These are phyloP conservation scores for Nicotiana attenuata DNA, from an alignment of 257 asterid species.

Conservation along the genomic window DNA sequence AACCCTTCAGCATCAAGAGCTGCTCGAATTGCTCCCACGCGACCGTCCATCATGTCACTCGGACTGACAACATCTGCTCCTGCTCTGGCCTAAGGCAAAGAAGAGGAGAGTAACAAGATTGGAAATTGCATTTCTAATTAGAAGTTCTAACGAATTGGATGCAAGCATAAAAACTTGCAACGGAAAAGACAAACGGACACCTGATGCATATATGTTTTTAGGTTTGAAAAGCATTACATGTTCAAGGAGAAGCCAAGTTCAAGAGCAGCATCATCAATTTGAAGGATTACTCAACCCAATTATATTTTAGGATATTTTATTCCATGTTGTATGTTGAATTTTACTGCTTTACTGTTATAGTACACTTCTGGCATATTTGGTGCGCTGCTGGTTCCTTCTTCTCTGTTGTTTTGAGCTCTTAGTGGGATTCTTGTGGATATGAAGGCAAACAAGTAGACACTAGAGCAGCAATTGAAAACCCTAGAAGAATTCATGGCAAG, in stretches of 20 bases:
- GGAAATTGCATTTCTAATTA: background rate
- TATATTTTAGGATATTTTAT: background rate
- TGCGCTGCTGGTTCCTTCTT: background rate
- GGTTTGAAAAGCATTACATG: background rate
- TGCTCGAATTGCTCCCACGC: slow-evolving; percentile 85
- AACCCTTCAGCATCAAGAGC: slow-evolving; percentile 94
- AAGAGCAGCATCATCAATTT: background rate
- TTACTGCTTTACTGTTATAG: background rate
- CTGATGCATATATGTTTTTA: background rate
- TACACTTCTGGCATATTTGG: background rate
- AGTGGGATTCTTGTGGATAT: background rate
- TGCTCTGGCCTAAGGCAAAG: slow-evolving; percentile 67
- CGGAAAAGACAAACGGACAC: background rate
- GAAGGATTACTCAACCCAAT: background rate
- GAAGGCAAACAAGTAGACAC: background rate
- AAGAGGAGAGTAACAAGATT: slow-evolving; percentile 6
- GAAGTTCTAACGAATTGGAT: background rate
- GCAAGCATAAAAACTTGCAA: background rate
- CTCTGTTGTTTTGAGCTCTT: background rate
- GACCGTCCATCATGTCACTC: slow-evolving; percentile 99
- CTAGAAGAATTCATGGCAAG: background rate
- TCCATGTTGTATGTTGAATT: background rate
- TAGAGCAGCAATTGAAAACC: background rate
- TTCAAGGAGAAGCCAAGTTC: background rate
- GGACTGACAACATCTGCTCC: slow-evolving; percentile 99